These are phyloP conservation scores for Anacardium occidentale DNA, from an alignment of 345 rosid species.

Conservation along the genomic window DNA sequence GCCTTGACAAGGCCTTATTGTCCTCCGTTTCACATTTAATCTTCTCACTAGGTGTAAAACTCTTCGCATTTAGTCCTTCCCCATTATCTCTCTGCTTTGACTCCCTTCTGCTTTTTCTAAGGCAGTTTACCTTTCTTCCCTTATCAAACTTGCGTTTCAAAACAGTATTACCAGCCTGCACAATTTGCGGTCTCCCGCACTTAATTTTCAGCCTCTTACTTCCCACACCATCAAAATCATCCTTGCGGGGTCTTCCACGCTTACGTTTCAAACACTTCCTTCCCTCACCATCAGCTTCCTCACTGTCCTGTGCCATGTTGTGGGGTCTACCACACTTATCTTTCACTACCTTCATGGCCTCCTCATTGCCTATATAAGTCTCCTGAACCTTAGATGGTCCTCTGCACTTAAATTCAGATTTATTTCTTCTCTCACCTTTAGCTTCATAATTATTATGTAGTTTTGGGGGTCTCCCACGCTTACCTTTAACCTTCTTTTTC, in stretches of 20 bases:
- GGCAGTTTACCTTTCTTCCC: conserved; percentile 25
- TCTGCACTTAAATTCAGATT: conserved; percentile 19
- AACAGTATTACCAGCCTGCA: conserved; percentile 1
- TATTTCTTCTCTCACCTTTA: conserved; percentile 11
- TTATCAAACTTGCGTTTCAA: conserved; percentile 13
- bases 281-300: conserved; percentile 2
- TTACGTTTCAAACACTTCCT: conserved; percentile 24
- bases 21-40: conserved; percentile 18
- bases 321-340: conserved; percentile 27
- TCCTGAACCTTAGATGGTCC: conserved; percentile 21
- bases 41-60: conserved; percentile 23
- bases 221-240: background rate
- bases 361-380: conserved; percentile 5
- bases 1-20: conserved; percentile 11
- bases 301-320: conserved; percentile 15
- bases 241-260: conserved; percentile 29
- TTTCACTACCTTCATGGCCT: conserved; percentile 8
- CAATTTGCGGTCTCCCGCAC: conserved; percentile 30
- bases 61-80: conserved; percentile 23
- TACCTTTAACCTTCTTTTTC: conserved; percentile 6
- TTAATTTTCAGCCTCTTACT: conserved; percentile 26
- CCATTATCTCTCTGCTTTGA: conserved; percentile 16
- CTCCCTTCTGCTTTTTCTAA: conserved; percentile 28
- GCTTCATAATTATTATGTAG: background rate
- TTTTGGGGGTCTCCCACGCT: conserved; percentile 30